phyloP scores from a whole-genome alignment of 164 flowering plant species.

The Taxillus chinensis region DNA sequence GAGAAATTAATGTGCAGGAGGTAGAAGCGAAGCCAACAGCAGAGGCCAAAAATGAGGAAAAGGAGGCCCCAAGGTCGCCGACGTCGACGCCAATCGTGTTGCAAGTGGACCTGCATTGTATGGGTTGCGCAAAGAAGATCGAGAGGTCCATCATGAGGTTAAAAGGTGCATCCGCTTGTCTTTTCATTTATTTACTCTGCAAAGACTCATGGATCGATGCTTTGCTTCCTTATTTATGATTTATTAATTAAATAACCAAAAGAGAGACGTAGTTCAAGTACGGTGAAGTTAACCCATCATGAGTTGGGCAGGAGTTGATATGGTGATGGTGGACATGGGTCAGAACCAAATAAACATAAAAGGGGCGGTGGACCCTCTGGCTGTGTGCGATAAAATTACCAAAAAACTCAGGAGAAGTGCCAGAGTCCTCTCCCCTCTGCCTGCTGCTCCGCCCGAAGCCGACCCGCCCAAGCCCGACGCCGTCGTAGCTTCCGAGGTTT shows the following conservation, averaged over 20 bases:
- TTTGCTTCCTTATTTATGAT: no score
- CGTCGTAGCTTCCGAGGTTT: slow-evolving; percentile 68
- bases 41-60: background rate
- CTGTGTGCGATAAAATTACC: slow-evolving; percentile 55
- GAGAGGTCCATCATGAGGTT: slow-evolving; percentile 56
- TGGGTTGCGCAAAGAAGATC: slow-evolving; percentile 88
- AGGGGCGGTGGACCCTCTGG: slow-evolving; percentile 84
- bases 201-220: background rate
- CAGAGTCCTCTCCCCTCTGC: slow-evolving; percentile 70
- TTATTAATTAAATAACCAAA: no score
- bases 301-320: slow-evolving; percentile 53
- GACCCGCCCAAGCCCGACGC: slow-evolving; percentile 41
- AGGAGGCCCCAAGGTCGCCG: slow-evolving; percentile 32
- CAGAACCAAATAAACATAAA: slow-evolving; percentile 72
- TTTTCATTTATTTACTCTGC: background rate
- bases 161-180: slow-evolving; percentile 36
- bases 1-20: background rate
- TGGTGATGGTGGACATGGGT: slow-evolving; percentile 55
- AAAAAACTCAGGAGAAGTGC: slow-evolving; percentile 77
- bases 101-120: slow-evolving; percentile 83
- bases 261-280: no score
- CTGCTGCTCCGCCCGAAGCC: slow-evolving; percentile 42
- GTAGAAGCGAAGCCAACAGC: no score
- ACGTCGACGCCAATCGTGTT: slow-evolving; percentile 61
- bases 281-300: no score